Conservation (phyloP, 1,284 basidiomycete species). For the Puccinia polysora region DNA sequence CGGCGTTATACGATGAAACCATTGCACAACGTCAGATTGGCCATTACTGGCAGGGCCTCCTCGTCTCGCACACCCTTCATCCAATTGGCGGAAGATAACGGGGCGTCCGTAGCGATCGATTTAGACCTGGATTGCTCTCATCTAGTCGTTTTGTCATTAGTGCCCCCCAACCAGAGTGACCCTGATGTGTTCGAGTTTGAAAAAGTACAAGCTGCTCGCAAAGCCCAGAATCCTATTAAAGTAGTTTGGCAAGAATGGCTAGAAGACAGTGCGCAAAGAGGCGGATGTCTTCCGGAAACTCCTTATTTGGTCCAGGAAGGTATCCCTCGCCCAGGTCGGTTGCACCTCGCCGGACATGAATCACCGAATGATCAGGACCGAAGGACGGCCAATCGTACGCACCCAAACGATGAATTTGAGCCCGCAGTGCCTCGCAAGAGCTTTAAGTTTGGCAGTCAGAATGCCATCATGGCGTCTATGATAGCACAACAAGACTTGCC, state of each 20-base stretch:
- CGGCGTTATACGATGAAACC: slow-evolving; percentile 32
- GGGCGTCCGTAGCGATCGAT: slow-evolving; percentile 19
- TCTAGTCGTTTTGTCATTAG: slow-evolving; percentile 34
- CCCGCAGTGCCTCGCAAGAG: background rate
- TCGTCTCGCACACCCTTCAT: slow-evolving; percentile 23
- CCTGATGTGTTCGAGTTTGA: slow-evolving; percentile 24
- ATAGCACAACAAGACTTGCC: slow-evolving; percentile 36
- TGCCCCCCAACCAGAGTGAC: slow-evolving; percentile 21
- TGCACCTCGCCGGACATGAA: slow-evolving; percentile 3
- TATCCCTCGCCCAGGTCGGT: slow-evolving; percentile 26
- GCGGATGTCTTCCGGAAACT: slow-evolving; percentile 37
- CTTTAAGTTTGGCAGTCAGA: slow-evolving; percentile 6
- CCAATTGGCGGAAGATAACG: slow-evolving; percentile 40
- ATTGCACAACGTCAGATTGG: slow-evolving; percentile 33
- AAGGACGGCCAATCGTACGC: background rate
- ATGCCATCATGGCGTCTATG: slow-evolving; percentile 39
- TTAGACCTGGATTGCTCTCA: slow-evolving; percentile 37
- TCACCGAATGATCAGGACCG: slow-evolving; percentile 12
- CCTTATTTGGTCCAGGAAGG: slow-evolving; percentile 28
- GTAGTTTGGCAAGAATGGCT: slow-evolving; percentile 44
- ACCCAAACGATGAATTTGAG: slow-evolving; percentile 1
- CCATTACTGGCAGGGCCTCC: slow-evolving; percentile 32
- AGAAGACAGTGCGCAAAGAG: slow-evolving; percentile 21
- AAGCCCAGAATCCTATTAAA: slow-evolving; percentile 16
- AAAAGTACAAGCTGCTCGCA: slow-evolving; percentile 39